Conservation (phyloP, 345 rosid species). For the Turritis glabra region DNA sequence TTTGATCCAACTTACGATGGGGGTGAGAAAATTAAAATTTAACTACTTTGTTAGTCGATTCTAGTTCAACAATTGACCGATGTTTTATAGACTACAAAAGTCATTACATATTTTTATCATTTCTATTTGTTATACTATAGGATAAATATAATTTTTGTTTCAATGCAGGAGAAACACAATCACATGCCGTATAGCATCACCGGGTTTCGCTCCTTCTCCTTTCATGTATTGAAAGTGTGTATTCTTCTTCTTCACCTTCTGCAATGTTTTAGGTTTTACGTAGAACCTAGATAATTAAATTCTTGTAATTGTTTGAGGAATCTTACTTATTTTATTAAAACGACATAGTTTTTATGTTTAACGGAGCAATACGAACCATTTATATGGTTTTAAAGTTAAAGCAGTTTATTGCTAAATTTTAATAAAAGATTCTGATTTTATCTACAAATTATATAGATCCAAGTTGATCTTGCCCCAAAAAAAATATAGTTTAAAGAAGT, state of each 20-base stretch:
- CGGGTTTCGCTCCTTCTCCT: slow-evolving; percentile 13
- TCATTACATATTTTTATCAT: background rate
- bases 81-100: background rate
- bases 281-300: background rate
- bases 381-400: no score
- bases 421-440: no score
- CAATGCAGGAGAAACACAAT: slow-evolving; percentile 4
- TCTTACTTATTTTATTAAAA: background rate
- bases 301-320: background rate
- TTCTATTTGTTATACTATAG: background rate
- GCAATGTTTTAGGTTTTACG: background rate
- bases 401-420: no score
- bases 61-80: background rate
- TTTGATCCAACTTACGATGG: no score
- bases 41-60: background rate
- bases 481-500: background rate
- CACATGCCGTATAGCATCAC: background rate
- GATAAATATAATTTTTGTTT: background rate
- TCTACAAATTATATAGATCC: background rate
- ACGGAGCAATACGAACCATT: background rate
- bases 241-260: background rate
- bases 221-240: slow-evolving; percentile 15
- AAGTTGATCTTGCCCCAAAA: background rate
- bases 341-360: background rate
- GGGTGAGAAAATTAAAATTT: no score